Evolutionary conservation across 176 grass and related monocot species (phyloP), one percentile per base, ranked within the genome.

Genomic region (Carex kokanica): DNA sequence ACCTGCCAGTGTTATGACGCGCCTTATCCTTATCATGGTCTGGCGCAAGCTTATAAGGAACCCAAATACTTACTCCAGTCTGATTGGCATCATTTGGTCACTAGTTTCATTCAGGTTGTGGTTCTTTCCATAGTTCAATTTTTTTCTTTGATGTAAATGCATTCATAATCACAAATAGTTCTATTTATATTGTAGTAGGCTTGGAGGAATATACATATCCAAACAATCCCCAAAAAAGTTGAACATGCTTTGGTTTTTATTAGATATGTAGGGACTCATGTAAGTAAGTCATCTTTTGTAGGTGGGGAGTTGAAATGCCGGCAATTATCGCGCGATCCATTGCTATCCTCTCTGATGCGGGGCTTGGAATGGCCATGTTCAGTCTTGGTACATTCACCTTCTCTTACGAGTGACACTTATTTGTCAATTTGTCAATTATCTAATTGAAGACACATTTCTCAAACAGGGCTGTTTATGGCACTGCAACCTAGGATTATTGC

Each of bases 321-420:
- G 90, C 87, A 0, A 97, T 97, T 56, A 88, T 97, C 0, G 94
- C 94, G 1, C 83, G 71, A 0, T 97, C 94, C 0, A 97, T 97
- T 60, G 85, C 94, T 18, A 91, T 97, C 70, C 85, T 97, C 9
- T 97, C 94, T 0, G 90, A 97, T 65, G 94, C 94, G 9, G 94
- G 94, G 10, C 94, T 97, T 25, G 94, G 94, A 20, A 97, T 97
- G 94, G 94, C 94, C 8, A 97, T 97, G 94, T 97, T 97, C 85
- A 97, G 94, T 79, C 88, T 97, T 40, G 94, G 94, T 97, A 23
- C 77, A 74, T 49, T 2, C 45, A 53, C n/a, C 11, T 25, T 81
- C 34, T 81, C 32, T 62, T 24, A 47, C 5, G 1, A 64, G 3
- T 65, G 6, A 65, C 49, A 82, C 24, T 32, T 43, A 8, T 43